Evolutionary conservation across 2,329 filamentous ascomycete genomes (phyloP).

Genomic region (Neopestalotiopsis rosae): DNA sequence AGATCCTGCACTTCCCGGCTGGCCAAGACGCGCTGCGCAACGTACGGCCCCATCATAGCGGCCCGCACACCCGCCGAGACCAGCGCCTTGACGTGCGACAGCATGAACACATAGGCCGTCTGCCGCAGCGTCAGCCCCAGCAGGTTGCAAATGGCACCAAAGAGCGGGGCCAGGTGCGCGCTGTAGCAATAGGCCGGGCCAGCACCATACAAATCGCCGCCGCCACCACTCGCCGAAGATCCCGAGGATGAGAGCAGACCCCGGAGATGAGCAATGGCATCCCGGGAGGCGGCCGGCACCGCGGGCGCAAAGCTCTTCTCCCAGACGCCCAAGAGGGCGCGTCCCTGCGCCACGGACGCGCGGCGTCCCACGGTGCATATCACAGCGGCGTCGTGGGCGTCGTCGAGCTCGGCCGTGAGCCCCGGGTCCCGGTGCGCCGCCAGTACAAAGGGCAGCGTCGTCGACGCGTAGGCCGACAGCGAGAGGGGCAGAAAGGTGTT

Average conservation of each 20-base stretch:
- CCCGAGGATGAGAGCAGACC: not conserved
- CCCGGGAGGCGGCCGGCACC: conserved; percentile 18
- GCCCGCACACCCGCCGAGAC: conserved; percentile 79
- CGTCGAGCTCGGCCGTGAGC: conserved; percentile 66
- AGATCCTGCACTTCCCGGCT: conserved; percentile 60
- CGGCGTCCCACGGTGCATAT: conserved; percentile 80
- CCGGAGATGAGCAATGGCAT: conserved; percentile 32
- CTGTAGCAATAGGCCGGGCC: conserved; percentile 52
- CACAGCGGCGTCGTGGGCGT: conserved; percentile 76
- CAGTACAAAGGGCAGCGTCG: conserved; percentile 76
- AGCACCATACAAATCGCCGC: conserved; percentile 25
- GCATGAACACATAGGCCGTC: conserved; percentile 75
- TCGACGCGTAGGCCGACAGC: conserved; percentile 72
- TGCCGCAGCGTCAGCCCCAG: conserved; percentile 65
- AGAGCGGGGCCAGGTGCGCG: conserved; percentile 74
- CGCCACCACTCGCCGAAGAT: not conserved
- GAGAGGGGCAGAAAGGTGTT: conserved; percentile 72
- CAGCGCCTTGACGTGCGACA: conserved; percentile 78
- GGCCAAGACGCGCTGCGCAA: conserved; percentile 76
- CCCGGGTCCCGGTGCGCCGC: conserved; percentile 65
- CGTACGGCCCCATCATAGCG: conserved; percentile 80
- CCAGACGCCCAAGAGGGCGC: conserved; percentile 78
- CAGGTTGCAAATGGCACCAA: conserved; percentile 69
- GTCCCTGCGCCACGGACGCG: conserved; percentile 76
- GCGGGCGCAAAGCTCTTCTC: conserved; percentile 64